These are phyloP conservation scores for Punica granatum DNA, from an alignment of 345 rosid species.

Conservation along the genomic window DNA sequence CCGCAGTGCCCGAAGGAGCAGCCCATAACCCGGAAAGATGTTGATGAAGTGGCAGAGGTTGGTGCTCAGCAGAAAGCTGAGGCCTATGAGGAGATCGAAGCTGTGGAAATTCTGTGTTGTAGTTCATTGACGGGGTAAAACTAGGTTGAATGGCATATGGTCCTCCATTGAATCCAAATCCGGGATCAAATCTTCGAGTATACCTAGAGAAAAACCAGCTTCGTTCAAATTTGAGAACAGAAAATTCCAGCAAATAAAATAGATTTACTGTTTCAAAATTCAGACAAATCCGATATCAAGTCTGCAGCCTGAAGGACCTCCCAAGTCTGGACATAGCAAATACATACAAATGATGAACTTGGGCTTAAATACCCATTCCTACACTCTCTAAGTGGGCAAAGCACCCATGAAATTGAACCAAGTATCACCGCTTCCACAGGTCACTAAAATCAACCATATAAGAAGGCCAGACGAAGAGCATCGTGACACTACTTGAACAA, in stretches of 20 bases:
- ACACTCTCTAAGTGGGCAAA: not conserved
- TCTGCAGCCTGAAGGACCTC: not conserved
- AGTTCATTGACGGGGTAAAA: constrained; percentile 65
- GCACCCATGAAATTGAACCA: not conserved
- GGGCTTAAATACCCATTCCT: not conserved
- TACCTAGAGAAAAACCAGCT: constrained; percentile 34
- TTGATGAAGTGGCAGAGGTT: constrained; percentile 42
- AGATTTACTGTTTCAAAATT: not conserved
- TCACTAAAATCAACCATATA: not conserved
- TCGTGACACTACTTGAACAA: not conserved
- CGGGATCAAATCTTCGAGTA: constrained; percentile 75
- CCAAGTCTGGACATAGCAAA: not conserved
- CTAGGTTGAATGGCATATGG: constrained; percentile 58
- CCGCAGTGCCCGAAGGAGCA: constrained; percentile 39
- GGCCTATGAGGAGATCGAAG: constrained; percentile 55
- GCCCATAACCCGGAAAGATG: constrained; percentile 54
- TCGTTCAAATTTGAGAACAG: not conserved
- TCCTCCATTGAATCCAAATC: constrained; percentile 60
- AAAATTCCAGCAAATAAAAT: not conserved
- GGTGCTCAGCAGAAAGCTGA: constrained; percentile 58
- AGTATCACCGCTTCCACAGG: not conserved
- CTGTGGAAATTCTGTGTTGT: constrained; percentile 82
- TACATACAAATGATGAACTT: not conserved
- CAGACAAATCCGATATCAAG: not conserved
- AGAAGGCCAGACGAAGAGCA: not conserved